Evolutionary conservation across 768 basidiomycete genomes (phyloP).

Genomic region (Suillus fuscotomentosus): DNA sequence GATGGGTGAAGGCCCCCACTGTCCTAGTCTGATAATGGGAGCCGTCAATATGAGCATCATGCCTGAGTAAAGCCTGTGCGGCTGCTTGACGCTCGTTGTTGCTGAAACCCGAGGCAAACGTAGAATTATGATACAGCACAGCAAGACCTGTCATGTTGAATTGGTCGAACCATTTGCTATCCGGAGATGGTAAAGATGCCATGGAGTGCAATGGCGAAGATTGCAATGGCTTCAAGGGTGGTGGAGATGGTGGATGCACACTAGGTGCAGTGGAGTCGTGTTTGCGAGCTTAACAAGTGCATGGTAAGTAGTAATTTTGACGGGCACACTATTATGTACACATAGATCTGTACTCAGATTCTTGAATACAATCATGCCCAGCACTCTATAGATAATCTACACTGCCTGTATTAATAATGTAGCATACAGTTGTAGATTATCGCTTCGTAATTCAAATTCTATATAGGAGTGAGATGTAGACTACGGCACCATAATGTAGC

Average conservation of each 20-base stretch:
- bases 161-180: neutral
- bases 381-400: no score
- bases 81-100: slow-evolving; percentile 2
- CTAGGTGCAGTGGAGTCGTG: neutral
- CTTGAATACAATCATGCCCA: no score
- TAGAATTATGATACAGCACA: slow-evolving; percentile 3
- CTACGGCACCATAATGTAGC: no score
- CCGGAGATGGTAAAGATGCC: neutral
- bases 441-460: no score
- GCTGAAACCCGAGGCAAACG: neutral
- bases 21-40: slow-evolving; percentile 2
- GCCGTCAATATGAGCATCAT: slow-evolving; percentile 2
- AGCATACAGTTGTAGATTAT: no score
- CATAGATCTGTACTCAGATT: no score
- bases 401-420: no score
- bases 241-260: neutral
- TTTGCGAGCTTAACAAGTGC: neutral
- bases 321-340: no score
- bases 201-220: neutral
- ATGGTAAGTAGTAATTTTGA: no score
- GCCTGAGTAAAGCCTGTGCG: neutral
- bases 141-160: slow-evolving; percentile 10
- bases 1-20: slow-evolving; percentile 6
- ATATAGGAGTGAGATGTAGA: no score
- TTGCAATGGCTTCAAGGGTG: neutral